Evolutionary conservation across 176 grass and related monocot species (phyloP).

Genomic region (Calamus simplicifolius): DNA sequence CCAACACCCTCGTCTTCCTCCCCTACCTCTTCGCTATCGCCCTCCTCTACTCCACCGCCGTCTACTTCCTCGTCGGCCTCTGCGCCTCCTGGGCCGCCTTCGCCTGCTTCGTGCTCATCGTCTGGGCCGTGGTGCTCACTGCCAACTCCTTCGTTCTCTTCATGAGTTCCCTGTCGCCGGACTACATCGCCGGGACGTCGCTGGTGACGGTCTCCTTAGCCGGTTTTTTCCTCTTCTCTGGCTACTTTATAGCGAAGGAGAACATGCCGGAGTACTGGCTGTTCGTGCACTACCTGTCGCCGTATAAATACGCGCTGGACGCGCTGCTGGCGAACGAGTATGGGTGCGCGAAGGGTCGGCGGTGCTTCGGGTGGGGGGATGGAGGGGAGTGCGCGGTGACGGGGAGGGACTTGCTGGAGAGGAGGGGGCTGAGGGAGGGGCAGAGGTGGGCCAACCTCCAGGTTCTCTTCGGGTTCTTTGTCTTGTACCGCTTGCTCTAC

Average conservation of each 20-base stretch:
- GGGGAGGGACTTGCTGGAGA: conserved; percentile 57
- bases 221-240: conserved; percentile 96
- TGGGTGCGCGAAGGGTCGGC: conserved; percentile 31
- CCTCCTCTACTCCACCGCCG: conserved; percentile 58
- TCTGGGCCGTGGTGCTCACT: conserved; percentile 74
- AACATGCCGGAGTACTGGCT: conserved; percentile 95
- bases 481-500: conserved; percentile 90
- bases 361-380: conserved; percentile 47
- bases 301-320: conserved; percentile 92
- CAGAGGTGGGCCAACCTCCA: conserved; percentile 78
- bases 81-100: conserved; percentile 54
- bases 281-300: conserved; percentile 85
- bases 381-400: conserved; percentile 42
- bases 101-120: conserved; percentile 61
- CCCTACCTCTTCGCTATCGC: conserved; percentile 81
- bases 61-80: conserved; percentile 86
- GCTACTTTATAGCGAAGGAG: conserved; percentile 74
- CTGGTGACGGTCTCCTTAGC: conserved; percentile 65
- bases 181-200: conserved; percentile 92
- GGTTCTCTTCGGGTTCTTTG: conserved; percentile 81
- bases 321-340: conserved; percentile 91
- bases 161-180: conserved; percentile 69
- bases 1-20: conserved; percentile 70
- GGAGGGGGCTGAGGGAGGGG: conserved; percentile 35
- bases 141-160: conserved; percentile 89